phyloP scores from a whole-genome alignment of 352 stramenopile species.

The Phytophthora ohioensis region DNA sequence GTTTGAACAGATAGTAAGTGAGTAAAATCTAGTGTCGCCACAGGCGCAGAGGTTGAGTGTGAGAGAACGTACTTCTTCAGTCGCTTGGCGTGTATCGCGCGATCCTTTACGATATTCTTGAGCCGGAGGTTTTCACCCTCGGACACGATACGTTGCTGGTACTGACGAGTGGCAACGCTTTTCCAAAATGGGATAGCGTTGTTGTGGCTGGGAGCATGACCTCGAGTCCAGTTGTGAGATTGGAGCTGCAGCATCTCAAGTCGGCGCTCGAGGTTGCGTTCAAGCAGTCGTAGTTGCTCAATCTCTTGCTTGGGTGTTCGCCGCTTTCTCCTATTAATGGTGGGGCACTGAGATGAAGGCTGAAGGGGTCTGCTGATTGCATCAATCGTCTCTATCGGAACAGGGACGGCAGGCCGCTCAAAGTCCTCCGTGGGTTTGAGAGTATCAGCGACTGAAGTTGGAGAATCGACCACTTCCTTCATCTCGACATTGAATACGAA shows the following conservation, averaged over 20 bases:
- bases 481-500: not conserved
- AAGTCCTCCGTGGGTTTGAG: not conserved
- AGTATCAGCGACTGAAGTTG: not conserved
- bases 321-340: constrained; percentile 1
- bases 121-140: constrained; percentile 19
- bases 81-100: constrained; percentile 11
- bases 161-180: constrained; percentile 3
- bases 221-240: constrained; percentile 4
- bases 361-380: no score
- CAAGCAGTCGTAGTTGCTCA: constrained; percentile 9
- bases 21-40: no score
- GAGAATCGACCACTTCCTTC: not conserved
- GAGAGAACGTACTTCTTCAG: constrained; percentile 5
- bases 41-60: not conserved
- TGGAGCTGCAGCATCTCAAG: constrained; percentile 4
- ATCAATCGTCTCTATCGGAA: no score
- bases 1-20: no score
- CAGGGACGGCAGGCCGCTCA: not conserved
- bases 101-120: constrained; percentile 2
- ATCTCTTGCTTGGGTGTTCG: constrained; percentile 27
- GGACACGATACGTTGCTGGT: constrained; percentile 12
- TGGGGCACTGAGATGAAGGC: not conserved
- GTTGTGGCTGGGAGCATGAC: no score
- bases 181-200: not conserved
- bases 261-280: constrained; percentile 7